Percentiles rank a stretch among this genome's conserved stretches.
Conservation (phyloP, 768 basidiomycete genomes). For the Tricholoma saponaceum region DNA sequence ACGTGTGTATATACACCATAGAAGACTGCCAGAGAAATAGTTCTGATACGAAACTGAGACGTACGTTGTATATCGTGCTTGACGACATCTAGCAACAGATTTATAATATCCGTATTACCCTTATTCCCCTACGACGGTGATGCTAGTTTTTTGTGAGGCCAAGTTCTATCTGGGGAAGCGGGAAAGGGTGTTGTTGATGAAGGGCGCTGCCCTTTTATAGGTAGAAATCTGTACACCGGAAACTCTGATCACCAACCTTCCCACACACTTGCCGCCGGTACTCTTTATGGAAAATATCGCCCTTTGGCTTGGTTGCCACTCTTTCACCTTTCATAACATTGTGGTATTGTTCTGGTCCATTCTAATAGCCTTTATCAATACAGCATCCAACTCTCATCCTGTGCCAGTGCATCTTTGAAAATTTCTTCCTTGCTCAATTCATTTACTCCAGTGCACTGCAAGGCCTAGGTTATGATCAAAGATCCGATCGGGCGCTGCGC, state of each 20-base stretch:
- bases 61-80: slow-evolving; percentile 28
- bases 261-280: slow-evolving; percentile 24
- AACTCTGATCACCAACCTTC: slow-evolving; percentile 17
- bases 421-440: too few relatives aligned
- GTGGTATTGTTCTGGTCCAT: too few relatives aligned
- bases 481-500: too few relatives aligned
- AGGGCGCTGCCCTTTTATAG: slow-evolving; percentile 20
- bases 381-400: too few relatives aligned
- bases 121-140: neutral
- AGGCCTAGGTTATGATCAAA: too few relatives aligned
- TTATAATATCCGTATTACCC: neutral
- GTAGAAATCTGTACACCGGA: slow-evolving; percentile 13
- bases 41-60: slow-evolving; percentile 21
- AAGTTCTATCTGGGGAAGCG: too few relatives aligned
- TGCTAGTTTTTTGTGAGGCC: neutral
- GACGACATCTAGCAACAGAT: slow-evolving; percentile 18
- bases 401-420: too few relatives aligned
- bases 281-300: neutral
- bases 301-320: too few relatives aligned
- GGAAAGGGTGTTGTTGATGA: slow-evolving; percentile 15
- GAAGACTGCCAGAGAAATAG: neutral
- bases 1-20: neutral
- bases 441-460: too few relatives aligned
- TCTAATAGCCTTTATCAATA: too few relatives aligned
- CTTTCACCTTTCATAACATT: too few relatives aligned